Percentiles rank a stretch among this genome's conserved stretches.
These are phyloP conservation scores for Solanum sejunctum DNA, from an alignment of 257 asterid genomes.

Conservation along the genomic window DNA sequence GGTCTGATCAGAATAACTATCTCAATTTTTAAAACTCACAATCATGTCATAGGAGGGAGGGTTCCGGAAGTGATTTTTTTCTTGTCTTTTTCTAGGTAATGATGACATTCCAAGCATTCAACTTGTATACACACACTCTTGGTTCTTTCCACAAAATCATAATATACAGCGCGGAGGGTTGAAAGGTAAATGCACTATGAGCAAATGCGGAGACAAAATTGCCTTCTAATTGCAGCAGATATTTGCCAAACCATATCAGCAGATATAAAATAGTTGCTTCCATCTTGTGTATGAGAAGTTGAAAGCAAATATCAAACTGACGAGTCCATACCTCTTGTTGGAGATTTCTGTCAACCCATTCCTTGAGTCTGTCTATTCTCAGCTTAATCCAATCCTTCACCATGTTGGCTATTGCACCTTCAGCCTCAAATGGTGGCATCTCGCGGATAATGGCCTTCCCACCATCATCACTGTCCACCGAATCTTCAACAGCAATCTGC, in stretches of 20 bases:
- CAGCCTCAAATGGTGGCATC: constrained; percentile 99
- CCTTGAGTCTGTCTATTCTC: constrained; percentile 74
- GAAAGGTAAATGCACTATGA: background rate
- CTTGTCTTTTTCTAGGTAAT: background rate
- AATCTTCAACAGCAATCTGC: constrained; percentile 92
- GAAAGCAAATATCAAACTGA: background rate
- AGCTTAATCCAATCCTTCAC: constrained; percentile 89
- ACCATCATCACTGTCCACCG: constrained; percentile 98
- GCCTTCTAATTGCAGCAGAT: background rate
- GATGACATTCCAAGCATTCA: background rate
- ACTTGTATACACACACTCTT: background rate
- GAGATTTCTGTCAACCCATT: constrained; percentile 87
- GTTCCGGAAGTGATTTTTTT: background rate
- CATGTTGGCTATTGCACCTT: constrained; percentile 73
- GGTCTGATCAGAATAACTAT: background rate
- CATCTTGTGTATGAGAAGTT: background rate
- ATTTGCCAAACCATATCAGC: background rate
- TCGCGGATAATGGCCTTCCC: constrained; percentile 98
- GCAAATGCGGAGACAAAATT: background rate
- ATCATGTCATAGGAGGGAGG: background rate
- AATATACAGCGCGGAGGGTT: background rate
- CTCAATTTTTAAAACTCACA: background rate
- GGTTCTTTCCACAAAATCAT: background rate
- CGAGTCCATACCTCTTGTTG: constrained; percentile 84
- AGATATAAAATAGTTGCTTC: background rate